Percentiles rank a stretch among this genome's conserved stretches.
Conservation (phyloP, 495 filamentous ascomycete species). For the Neurospora tetrasperma region DNA sequence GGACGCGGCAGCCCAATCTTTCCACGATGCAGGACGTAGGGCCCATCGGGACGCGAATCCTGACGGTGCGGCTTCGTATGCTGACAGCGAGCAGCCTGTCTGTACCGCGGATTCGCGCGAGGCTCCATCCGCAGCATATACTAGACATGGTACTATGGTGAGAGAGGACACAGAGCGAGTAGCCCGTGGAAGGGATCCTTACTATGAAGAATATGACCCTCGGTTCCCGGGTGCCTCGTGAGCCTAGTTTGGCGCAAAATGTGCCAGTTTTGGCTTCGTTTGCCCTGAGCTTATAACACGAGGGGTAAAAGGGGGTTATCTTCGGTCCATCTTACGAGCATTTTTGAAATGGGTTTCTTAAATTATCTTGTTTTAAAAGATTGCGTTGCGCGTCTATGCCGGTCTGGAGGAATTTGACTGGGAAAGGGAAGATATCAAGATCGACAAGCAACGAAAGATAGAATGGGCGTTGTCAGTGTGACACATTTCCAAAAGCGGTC, state of each 20-base stretch:
- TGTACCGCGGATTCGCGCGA: constrained; percentile 5
- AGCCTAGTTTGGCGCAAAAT: background rate
- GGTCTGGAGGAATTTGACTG: background rate
- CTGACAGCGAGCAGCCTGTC: constrained; percentile 9
- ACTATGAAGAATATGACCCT: constrained; percentile 35
- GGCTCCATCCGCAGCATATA: background rate
- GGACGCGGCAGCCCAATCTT: constrained; percentile 14
- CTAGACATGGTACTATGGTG: background rate
- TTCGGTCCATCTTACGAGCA: background rate
- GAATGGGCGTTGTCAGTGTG: background rate
- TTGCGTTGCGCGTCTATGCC: background rate
- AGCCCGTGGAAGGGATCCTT: constrained; percentile 15
- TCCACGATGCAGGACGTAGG: constrained; percentile 7
- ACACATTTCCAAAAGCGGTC: background rate
- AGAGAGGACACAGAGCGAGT: constrained; percentile 1
- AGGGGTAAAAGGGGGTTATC: background rate
- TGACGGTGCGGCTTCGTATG: background rate
- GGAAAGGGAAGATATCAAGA: background rate
- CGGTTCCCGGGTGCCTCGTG: constrained; percentile 15
- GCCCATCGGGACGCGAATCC: constrained; percentile 2
- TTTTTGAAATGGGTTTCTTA: background rate
- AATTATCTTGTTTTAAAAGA: background rate
- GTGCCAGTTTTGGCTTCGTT: background rate
- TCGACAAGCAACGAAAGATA: background rate
- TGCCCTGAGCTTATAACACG: background rate